A percentile compares a stretch with the other conserved stretches of the same genome.
These are phyloP conservation scores for Eudorina sp. DNA, from an alignment of 139 green algal genomes.

Conservation along the genomic window DNA sequence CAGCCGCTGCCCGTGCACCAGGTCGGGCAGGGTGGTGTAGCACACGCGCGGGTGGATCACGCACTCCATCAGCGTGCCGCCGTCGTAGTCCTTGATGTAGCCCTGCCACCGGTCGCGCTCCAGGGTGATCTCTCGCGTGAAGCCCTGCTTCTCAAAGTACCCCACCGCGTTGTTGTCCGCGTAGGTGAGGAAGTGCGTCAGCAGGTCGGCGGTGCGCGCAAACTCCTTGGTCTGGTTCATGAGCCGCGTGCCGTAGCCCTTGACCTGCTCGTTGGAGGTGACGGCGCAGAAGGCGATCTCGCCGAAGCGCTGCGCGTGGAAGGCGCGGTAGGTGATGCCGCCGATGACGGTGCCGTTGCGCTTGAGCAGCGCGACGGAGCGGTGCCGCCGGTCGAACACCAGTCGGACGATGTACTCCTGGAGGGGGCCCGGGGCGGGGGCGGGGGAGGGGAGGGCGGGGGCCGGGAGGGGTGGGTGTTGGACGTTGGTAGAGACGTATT, in stretches of 20 bases:
- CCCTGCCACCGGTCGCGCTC: slow-evolving; percentile 83
- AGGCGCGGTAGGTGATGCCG: slow-evolving; percentile 96
- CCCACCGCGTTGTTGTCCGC: slow-evolving; percentile 99
- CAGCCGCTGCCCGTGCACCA: slow-evolving; percentile 53
- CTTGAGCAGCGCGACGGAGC: slow-evolving; percentile 79
- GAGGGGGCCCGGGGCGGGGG: slow-evolving; percentile 78
- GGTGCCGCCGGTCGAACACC: slow-evolving; percentile 89
- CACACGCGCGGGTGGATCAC: slow-evolving; percentile 80
- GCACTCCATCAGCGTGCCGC: slow-evolving; percentile 98
- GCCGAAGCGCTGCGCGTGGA: slow-evolving; percentile 81
- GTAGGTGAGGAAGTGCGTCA: slow-evolving; percentile 97
- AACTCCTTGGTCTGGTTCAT: slow-evolving; percentile 97
- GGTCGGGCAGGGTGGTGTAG: slow-evolving; percentile 72
- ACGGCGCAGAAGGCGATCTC: slow-evolving; percentile 99
- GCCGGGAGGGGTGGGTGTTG: neutral
- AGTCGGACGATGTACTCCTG: slow-evolving; percentile 97
- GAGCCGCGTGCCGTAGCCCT: slow-evolving; percentile 94
- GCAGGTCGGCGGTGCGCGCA: slow-evolving; percentile 80
- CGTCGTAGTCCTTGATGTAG: slow-evolving; percentile 99
- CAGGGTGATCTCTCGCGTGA: slow-evolving; percentile 91
- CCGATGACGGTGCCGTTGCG: slow-evolving; percentile 82
- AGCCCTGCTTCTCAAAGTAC: slow-evolving; percentile 98
- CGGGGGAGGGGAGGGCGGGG: slow-evolving; percentile 38
- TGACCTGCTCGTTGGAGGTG: slow-evolving; percentile 91
- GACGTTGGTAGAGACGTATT: neutral